phyloP scores from a whole-genome alignment of 2,329 filamentous ascomycete species.

The Penicillium fuscoglaucum region DNA sequence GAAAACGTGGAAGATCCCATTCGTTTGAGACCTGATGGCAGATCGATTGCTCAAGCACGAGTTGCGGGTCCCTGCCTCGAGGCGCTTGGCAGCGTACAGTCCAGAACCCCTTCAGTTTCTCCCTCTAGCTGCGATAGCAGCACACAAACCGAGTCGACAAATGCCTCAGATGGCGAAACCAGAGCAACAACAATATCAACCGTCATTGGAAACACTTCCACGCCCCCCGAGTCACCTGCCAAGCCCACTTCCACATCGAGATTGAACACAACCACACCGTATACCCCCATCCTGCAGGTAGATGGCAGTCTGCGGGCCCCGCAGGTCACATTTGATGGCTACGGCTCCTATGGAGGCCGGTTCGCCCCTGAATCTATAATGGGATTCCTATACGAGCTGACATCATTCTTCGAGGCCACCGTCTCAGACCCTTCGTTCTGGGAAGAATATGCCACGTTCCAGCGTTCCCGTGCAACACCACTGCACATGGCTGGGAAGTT shows the following conservation, averaged over 20 bases:
- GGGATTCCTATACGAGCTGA: conserved; percentile 27
- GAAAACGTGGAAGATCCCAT: neutral
- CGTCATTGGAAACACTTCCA: conserved; percentile 15
- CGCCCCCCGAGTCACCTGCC: conserved; percentile 6
- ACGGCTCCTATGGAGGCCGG: conserved; percentile 29
- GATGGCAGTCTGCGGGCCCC: conserved; percentile 24
- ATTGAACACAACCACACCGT: conserved; percentile 17
- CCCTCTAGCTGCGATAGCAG: conserved; percentile 10
- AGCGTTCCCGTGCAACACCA: conserved; percentile 20
- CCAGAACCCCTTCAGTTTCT: neutral
- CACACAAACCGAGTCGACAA: conserved; percentile 10
- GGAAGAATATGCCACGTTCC: conserved; percentile 26
- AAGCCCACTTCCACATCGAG: conserved; percentile 7
- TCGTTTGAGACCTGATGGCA: conserved; percentile 11
- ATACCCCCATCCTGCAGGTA: conserved; percentile 24
- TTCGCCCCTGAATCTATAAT: conserved; percentile 33
- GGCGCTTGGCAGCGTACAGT: neutral
- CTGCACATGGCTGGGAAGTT: conserved; percentile 22
- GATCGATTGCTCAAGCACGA: neutral
- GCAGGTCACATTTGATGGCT: conserved; percentile 24
- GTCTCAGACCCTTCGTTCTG: conserved; percentile 30
- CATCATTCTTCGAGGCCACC: conserved; percentile 26
- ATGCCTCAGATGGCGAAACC: conserved; percentile 17
- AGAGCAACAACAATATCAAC: conserved; percentile 15
- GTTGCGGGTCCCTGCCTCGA: conserved; percentile 1